Base-by-base conservation (phyloP, 2,329 filamentous ascomycete genomes). In the Blumeria hordei region DNA sequence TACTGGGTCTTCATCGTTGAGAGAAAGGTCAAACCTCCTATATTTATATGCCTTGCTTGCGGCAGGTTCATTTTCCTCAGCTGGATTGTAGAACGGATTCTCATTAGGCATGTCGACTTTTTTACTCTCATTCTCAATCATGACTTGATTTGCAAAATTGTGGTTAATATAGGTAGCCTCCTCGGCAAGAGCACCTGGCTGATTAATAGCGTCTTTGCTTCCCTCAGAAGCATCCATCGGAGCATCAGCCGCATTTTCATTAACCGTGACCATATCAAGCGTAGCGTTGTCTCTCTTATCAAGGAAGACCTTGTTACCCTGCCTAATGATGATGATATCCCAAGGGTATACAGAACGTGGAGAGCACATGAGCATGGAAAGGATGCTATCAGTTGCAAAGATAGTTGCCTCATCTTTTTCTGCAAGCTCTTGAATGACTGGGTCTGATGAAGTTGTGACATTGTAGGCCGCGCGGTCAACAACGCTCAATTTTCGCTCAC, bases 81-180 rank as follows among this genome's bases (percentile, higher is more conserved):
- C 77, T 41, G 87, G 74, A 70, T 94, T 94, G 77, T 98, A 95
- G 79, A 98, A 98, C 65, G 92, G 92, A 72, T 96, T 95, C 67
- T 85, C 81, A 72, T 94, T 76, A 57, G 79, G 66, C 81, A 96
- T 92, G 62, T 85, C 78, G 60, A 88, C 75, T 74, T 92, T 93
- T 67, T 79, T 73, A 59, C 72, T 75, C 60, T 87, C 78, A 62
- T 76, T 83, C 74, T 98, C 92, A 63, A 79, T 70, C 61, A 98
- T 88, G 54, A 93, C 87, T 74, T 98, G 92, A 70, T 94, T 86
- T 62, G 87, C 85, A 69, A 98, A 98, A 75, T 96, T 94, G 77
- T 96, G 92, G 79, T 98, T 98, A 78, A 98, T 98, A 74, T 95
- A 93, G 54, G 92, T 98, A 55, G 92, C 92, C 72, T 98, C 92